Evolutionary conservation across 73 alveolate species (phyloP).

Genomic region (Uronychia setigera): DNA sequence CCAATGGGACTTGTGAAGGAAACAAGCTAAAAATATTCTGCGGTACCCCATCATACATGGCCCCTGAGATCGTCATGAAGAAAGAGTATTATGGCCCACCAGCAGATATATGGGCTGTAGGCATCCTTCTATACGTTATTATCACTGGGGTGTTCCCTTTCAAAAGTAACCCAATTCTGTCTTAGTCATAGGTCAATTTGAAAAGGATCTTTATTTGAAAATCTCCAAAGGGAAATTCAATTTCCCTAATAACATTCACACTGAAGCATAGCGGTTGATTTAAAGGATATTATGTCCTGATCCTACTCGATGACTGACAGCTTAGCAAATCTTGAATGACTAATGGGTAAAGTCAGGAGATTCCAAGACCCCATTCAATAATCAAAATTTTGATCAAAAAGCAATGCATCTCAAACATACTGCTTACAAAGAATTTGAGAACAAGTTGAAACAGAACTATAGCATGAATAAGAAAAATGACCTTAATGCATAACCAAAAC

Average conservation of each 20-base stretch:
- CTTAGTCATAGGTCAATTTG: conserved; percentile 30
- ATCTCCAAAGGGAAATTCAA: conserved; percentile 15
- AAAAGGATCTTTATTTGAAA: conserved; percentile 61
- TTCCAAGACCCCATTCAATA: too few relatives aligned
- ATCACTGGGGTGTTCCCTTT: conserved; percentile 55
- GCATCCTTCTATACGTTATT: conserved; percentile 55
- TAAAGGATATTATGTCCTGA: neutral
- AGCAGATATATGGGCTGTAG: conserved; percentile 68
- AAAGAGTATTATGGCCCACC: conserved; percentile 48
- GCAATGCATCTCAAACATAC: too few relatives aligned
- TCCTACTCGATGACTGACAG: neutral
- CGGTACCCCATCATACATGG: conserved; percentile 13
- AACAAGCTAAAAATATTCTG: conserved; percentile 53
- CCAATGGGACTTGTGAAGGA: conserved; percentile 39
- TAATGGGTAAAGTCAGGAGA: too few relatives aligned
- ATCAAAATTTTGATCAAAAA: too few relatives aligned
- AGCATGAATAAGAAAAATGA: too few relatives aligned
- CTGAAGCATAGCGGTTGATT: neutral
- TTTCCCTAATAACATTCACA: neutral
- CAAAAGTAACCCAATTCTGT: neutral
- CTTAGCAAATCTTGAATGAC: neutral
- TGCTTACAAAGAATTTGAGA: too few relatives aligned
- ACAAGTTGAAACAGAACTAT: too few relatives aligned
- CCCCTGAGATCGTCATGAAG: conserved; percentile 22
- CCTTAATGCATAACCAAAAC: too few relatives aligned